These are phyloP conservation scores for Stachybotrys chlorohalonatus DNA, from an alignment of 2,329 filamentous ascomycete genomes.

Conservation along the genomic window DNA sequence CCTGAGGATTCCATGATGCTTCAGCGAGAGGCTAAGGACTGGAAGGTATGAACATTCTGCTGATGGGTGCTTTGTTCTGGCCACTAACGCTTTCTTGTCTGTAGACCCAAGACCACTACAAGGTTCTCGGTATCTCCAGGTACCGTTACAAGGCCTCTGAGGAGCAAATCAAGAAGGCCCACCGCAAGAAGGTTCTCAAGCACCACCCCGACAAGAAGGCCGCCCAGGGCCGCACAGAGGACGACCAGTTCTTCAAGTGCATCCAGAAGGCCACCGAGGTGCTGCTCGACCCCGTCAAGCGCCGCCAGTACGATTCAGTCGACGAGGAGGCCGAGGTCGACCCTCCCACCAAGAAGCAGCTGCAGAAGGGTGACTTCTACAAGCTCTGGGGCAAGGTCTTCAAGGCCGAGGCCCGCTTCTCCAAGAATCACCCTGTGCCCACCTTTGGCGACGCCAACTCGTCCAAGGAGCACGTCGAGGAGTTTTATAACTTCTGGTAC, in stretches of 20 bases:
- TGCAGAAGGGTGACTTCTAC: constrained; percentile 82
- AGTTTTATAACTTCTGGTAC: constrained; percentile 99
- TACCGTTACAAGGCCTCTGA: constrained; percentile 89
- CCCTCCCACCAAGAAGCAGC: constrained; percentile 85
- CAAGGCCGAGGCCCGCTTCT: constrained; percentile 88
- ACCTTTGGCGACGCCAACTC: constrained; percentile 76
- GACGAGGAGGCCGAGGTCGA: constrained; percentile 90
- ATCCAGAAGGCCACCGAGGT: constrained; percentile 97
- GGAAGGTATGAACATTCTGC: constrained; percentile 62
- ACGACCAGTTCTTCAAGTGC: constrained; percentile 99
- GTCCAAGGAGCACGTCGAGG: constrained; percentile 80
- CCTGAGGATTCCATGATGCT: constrained; percentile 89
- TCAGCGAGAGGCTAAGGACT: constrained; percentile 92
- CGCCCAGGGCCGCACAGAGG: constrained; percentile 74
- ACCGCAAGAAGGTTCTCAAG: constrained; percentile 98
- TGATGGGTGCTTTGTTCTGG: neutral
- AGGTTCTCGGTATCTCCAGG: constrained; percentile 85
- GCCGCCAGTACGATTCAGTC: constrained; percentile 92
- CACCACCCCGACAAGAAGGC: constrained; percentile 99
- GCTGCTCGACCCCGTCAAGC: constrained; percentile 82
- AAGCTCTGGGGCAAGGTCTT: constrained; percentile 90
- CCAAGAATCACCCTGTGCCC: constrained; percentile 81
- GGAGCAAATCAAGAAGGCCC: constrained; percentile 97
- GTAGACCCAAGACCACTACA: constrained; percentile 93
- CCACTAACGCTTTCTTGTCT: constrained; percentile 2